Conservation (phyloP, 1,284 basidiomycete species). For the Apiotrichum domesticum region DNA sequence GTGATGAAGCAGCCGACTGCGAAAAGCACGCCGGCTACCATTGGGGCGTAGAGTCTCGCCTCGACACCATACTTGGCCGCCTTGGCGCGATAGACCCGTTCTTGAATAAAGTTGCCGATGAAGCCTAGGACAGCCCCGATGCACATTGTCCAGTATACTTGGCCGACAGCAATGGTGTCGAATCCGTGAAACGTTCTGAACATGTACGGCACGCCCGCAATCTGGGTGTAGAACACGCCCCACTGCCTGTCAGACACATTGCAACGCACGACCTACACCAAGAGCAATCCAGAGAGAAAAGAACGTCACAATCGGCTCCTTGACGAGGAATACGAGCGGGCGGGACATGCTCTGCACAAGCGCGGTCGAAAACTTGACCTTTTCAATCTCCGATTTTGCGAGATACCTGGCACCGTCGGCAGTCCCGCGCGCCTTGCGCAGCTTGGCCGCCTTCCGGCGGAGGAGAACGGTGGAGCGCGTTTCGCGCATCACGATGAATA, state of each 20-base stretch:
- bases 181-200: conserved; percentile 63
- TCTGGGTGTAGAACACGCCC: conserved; percentile 66
- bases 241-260: conserved; percentile 46
- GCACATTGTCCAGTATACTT: conserved; percentile 56
- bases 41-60: conserved; percentile 64
- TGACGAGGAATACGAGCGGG: conserved; percentile 54
- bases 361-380: conserved; percentile 32
- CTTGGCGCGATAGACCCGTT: conserved; percentile 53
- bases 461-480: conserved; percentile 44
- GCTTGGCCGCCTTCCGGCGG: conserved; percentile 29
- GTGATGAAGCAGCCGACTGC: conserved; percentile 58
- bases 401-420: conserved; percentile 38
- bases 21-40: conserved; percentile 59
- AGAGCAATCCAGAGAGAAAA: conserved; percentile 72
- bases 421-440: conserved; percentile 36
- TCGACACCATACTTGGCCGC: conserved; percentile 58
- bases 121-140: conserved; percentile 61
- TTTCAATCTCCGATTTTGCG: conserved; percentile 42
- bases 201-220: conserved; percentile 61
- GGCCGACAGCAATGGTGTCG: conserved; percentile 58
- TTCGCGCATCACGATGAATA: conserved; percentile 40
- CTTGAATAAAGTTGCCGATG: conserved; percentile 59
- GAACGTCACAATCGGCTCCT: conserved; percentile 68
- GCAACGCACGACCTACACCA: conserved; percentile 30
- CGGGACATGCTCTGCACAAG: conserved; percentile 32